These are phyloP conservation scores for Pseudomassariella vexata DNA, from an alignment of 2,329 filamentous ascomycete genomes.

Conservation along the genomic window DNA sequence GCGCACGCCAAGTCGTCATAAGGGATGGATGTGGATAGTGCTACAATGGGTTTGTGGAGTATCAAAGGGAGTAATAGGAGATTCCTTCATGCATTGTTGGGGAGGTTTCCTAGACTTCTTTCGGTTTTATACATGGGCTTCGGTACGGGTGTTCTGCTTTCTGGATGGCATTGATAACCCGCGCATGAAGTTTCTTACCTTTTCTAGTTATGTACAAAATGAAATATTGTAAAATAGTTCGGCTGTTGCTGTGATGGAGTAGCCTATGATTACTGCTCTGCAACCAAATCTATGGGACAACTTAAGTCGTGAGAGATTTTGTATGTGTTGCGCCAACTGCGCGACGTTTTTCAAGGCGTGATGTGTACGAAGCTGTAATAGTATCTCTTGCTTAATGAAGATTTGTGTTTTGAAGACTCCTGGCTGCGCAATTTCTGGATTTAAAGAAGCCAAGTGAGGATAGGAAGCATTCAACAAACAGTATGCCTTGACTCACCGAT, in stretches of 20 bases:
- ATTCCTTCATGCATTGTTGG: slow-evolving; percentile 19
- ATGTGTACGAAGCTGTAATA: too few relatives aligned
- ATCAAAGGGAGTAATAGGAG: slow-evolving; percentile 13
- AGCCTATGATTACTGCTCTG: background rate
- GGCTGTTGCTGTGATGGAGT: background rate
- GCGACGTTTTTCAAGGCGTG: too few relatives aligned
- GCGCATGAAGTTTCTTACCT: slow-evolving; percentile 19
- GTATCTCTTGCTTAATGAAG: too few relatives aligned
- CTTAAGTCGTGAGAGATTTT: too few relatives aligned
- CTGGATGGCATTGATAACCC: slow-evolving; percentile 17
- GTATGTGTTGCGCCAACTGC: too few relatives aligned
- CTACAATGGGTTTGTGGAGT: slow-evolving; percentile 5
- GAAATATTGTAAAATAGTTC: slow-evolving; percentile 20
- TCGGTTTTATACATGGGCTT: slow-evolving; percentile 25
- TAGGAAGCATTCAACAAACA: too few relatives aligned
- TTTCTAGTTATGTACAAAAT: slow-evolving; percentile 31
- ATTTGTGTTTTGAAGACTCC: too few relatives aligned
- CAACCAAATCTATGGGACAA: too few relatives aligned
- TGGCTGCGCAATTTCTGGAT: too few relatives aligned
- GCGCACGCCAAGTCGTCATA: slow-evolving; percentile 5
- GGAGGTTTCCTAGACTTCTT: slow-evolving; percentile 25
- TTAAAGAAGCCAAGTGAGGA: too few relatives aligned
- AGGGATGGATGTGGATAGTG: slow-evolving; percentile 5
- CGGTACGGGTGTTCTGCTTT: slow-evolving; percentile 22
- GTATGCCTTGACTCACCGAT: too few relatives aligned